These are phyloP conservation scores for Symbiodinium pilosum DNA, from an alignment of 73 alveolate genomes.

Conservation along the genomic window DNA sequence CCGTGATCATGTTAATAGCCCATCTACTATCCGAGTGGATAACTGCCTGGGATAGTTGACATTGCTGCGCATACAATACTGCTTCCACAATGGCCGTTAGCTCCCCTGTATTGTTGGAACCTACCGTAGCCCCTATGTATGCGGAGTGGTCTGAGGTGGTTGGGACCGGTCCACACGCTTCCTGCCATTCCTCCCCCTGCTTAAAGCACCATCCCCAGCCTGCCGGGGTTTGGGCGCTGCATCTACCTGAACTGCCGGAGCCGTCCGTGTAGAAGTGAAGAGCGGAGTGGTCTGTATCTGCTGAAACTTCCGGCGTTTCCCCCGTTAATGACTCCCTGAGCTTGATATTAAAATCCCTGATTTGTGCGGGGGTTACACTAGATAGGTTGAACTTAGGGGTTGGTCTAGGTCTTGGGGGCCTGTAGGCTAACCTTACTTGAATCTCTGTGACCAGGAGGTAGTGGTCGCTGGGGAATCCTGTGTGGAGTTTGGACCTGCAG, in stretches of 20 bases:
- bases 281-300: background rate
- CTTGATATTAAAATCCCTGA: no score
- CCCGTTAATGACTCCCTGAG: background rate
- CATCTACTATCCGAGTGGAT: background rate
- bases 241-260: background rate
- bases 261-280: background rate
- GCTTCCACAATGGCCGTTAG: background rate
- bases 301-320: no score
- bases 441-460: background rate
- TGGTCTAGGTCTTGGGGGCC: no score
- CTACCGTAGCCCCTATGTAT: background rate
- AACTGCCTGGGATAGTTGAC: no score
- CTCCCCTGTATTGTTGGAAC: background rate
- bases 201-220: background rate
- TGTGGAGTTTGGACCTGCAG: background rate
- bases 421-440: background rate
- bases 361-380: background rate
- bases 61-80: background rate
- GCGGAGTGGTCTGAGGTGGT: background rate
- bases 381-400: background rate
- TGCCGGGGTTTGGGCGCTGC: background rate
- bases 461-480: conserved; percentile 10
- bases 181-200: no score
- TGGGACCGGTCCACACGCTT: background rate
- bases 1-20: background rate